Conservation (phyloP, 768 basidiomycete genomes). For the Kwoniella dejecticola region DNA sequence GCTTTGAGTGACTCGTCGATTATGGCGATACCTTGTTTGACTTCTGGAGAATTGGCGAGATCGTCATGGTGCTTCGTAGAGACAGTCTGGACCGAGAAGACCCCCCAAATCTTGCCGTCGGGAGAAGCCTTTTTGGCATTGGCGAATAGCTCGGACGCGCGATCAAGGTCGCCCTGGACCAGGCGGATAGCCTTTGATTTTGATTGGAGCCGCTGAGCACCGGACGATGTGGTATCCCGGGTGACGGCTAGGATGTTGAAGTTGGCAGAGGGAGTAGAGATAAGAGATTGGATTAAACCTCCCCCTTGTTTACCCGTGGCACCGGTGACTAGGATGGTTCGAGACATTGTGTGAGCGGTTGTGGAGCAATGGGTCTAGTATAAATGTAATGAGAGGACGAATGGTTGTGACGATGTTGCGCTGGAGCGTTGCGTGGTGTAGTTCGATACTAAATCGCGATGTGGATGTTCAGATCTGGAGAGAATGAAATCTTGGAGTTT, state of each 20-base stretch:
- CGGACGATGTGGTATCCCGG: conserved; percentile 1
- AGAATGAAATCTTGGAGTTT: too few species aligned
- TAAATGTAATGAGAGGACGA: too few species aligned
- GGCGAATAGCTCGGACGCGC: neutral
- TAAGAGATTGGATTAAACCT: conserved; percentile 1
- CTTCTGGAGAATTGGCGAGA: neutral
- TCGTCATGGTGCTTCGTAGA: neutral
- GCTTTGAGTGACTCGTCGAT: conserved; percentile 11
- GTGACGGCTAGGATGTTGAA: conserved; percentile 19
- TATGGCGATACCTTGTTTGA: conserved; percentile 15
- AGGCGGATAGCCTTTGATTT: neutral
- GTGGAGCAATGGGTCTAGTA: neutral
- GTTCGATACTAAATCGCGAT: too few species aligned
- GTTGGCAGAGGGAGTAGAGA: neutral
- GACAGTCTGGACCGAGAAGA: conserved; percentile 9
- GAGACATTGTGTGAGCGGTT: conserved; percentile 7
- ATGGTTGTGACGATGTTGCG: too few species aligned
- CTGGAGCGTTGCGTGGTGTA: too few species aligned
- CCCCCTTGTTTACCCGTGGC: conserved; percentile 19
- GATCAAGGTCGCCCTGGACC: conserved; percentile 18
- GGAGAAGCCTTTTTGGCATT: conserved; percentile 7
- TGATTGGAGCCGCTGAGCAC: neutral
- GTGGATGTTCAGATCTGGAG: too few species aligned
- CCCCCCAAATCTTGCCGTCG: conserved; percentile 17
- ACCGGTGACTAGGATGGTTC: conserved; percentile 10